These are phyloP conservation scores for Prunus kanzakura DNA, from an alignment of 306 rosid genomes.

Conservation along the genomic window DNA sequence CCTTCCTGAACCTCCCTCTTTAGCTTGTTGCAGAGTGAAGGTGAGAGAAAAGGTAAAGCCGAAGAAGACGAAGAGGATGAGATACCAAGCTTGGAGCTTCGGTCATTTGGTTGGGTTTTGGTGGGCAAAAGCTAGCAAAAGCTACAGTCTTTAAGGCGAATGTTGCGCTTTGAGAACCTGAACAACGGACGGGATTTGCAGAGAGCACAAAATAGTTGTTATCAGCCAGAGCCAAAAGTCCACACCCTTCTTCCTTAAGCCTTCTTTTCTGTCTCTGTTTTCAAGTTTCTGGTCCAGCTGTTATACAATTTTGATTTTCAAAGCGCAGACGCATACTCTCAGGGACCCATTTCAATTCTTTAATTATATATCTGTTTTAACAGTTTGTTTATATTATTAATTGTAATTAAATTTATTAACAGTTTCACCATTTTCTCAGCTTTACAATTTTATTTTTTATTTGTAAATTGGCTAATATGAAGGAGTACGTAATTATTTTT, in stretches of 20 bases:
- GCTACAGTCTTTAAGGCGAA: conserved; percentile 20
- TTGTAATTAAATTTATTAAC: background rate
- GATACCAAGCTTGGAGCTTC: conserved; percentile 21
- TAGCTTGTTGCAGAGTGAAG: conserved; percentile 22
- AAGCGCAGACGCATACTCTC: conserved; percentile 7
- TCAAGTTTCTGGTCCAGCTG: conserved; percentile 31
- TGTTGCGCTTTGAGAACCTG: conserved; percentile 25
- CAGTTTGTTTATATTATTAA: background rate
- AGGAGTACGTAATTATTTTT: no score
- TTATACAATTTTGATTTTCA: conserved; percentile 19
- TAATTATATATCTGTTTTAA: background rate
- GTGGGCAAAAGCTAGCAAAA: background rate
- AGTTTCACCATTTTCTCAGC: background rate
- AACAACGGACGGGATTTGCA: conserved; percentile 12
- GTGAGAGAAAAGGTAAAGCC: conserved; percentile 7
- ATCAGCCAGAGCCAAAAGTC: conserved; percentile 3
- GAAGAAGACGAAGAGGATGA: conserved; percentile 12
- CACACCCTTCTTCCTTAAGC: conserved; percentile 23
- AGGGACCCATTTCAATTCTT: conserved; percentile 28
- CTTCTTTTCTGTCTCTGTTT: background rate
- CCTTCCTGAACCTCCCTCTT: background rate
- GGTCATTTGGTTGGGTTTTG: conserved; percentile 1
- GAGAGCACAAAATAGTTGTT: background rate
- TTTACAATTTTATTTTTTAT: background rate
- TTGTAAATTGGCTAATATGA: no score